Percentiles rank a stretch among this genome's conserved stretches.
Evolutionary conservation across 164 flowering plant species (phyloP).

Genomic region (Buxus sempervirens): DNA sequence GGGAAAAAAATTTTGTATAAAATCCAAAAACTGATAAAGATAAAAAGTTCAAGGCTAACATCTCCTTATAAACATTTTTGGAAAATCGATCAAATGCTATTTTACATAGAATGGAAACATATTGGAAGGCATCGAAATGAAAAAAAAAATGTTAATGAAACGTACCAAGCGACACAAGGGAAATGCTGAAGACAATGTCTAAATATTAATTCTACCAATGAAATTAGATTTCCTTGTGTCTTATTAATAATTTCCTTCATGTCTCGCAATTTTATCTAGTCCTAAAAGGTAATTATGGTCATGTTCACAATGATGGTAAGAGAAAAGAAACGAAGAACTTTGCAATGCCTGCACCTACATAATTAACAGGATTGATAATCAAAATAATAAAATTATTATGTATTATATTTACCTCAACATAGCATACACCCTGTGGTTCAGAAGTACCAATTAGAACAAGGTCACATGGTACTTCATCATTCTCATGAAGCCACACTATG

Average conservation of each 20-base stretch:
- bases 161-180: not conserved
- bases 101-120: not conserved
- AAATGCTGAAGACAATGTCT: not conserved
- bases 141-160: not conserved
- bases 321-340: not conserved
- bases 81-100: not conserved
- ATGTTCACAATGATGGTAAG: too few species aligned
- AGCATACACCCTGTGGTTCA: constrained; percentile 87
- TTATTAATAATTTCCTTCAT: too few species aligned
- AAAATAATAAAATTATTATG: not conserved
- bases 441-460: constrained; percentile 93
- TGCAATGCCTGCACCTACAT: not conserved
- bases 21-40: not conserved
- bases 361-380: not conserved
- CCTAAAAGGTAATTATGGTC: too few species aligned
- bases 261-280: too few species aligned
- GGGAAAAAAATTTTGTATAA: not conserved
- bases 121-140: too few species aligned
- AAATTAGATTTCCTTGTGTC: too few species aligned
- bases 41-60: not conserved
- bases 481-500: constrained; percentile 95
- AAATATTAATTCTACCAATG: too few species aligned
- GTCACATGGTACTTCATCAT: constrained; percentile 99
- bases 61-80: not conserved
- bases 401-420: constrained; percentile 65